phyloP scores from a whole-genome alignment of 2,329 filamentous ascomycete species.

The Ilyonectria mors-panacis region DNA sequence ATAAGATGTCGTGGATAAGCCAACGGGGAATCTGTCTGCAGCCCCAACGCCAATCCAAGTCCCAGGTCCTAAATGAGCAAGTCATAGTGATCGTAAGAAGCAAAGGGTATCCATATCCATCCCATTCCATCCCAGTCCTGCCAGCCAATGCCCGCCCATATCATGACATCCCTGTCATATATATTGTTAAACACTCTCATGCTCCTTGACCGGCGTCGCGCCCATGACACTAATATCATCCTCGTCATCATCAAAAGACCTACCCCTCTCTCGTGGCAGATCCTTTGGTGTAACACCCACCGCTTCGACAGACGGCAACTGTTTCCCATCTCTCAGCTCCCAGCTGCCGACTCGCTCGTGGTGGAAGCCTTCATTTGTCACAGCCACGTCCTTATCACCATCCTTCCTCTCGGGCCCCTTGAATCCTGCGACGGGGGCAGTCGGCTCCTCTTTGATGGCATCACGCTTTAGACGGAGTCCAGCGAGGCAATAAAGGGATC shows the following conservation, averaged over 20 bases:
- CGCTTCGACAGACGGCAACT: conserved; percentile 25
- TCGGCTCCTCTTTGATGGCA: conserved; percentile 18
- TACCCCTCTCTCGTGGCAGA: conserved; percentile 33
- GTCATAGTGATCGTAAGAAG: conserved; percentile 19
- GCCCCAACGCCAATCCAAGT: conserved; percentile 2
- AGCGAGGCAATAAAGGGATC: conserved; percentile 52
- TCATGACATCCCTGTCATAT: not conserved
- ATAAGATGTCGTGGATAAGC: not conserved
- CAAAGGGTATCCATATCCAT: conserved; percentile 42
- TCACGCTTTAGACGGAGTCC: conserved; percentile 51
- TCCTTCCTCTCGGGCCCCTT: conserved; percentile 62
- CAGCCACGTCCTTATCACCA: conserved; percentile 60
- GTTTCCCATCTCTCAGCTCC: conserved; percentile 57
- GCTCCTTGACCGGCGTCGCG: conserved; percentile 55
- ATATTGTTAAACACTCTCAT: conserved; percentile 55
- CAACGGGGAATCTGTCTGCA: not conserved
- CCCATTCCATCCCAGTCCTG: not conserved
- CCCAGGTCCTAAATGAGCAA: conserved; percentile 1
- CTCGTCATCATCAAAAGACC: conserved; percentile 46
- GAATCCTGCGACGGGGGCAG: conserved; percentile 56
- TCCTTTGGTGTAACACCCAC: conserved; percentile 47
- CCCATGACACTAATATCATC: conserved; percentile 56
- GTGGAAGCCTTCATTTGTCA: conserved; percentile 56
- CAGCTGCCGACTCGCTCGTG: conserved; percentile 66
- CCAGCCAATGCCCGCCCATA: not conserved